phyloP scores from a whole-genome alignment of 345 rosid genomes.

The Syzygium aromaticum region DNA sequence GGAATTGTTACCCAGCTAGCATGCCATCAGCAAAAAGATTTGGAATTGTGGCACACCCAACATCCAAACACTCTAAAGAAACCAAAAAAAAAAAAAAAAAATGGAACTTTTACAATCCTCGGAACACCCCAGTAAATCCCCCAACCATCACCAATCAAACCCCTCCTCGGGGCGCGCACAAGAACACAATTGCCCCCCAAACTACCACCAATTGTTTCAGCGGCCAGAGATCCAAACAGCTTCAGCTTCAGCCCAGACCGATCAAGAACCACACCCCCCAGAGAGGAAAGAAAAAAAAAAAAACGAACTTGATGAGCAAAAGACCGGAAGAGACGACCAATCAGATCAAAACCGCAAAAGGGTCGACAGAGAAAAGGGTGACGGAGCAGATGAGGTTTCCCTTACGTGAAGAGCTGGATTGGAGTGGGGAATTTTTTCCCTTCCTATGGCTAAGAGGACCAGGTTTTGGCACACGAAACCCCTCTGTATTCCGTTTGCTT shows the following conservation, averaged over 20 bases:
- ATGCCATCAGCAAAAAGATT: neutral
- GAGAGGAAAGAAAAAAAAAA: too few species aligned
- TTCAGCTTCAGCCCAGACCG: neutral
- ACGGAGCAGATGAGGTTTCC: neutral
- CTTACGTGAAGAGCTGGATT: slow-evolving; percentile 2
- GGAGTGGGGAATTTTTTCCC: neutral
- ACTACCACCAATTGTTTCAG: neutral
- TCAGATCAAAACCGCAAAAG: neutral
- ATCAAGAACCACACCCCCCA: neutral
- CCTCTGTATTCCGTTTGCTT: neutral
- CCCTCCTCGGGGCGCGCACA: neutral
- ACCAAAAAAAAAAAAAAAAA: neutral
- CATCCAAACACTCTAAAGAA: neutral
- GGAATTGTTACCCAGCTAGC: neutral
- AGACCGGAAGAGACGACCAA: neutral
- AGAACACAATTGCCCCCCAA: neutral
- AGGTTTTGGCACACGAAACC: slow-evolving; percentile 9
- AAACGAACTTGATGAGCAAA: neutral
- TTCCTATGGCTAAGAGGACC: neutral
- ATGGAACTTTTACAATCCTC: neutral
- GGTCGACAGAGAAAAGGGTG: neutral
- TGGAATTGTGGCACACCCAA: neutral
- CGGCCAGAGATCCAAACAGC: neutral
- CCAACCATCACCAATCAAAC: neutral
- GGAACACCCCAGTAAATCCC: neutral